Base-by-base conservation (phyloP, 106 monocot species). In the Dendrobium huoshanense region DNA sequence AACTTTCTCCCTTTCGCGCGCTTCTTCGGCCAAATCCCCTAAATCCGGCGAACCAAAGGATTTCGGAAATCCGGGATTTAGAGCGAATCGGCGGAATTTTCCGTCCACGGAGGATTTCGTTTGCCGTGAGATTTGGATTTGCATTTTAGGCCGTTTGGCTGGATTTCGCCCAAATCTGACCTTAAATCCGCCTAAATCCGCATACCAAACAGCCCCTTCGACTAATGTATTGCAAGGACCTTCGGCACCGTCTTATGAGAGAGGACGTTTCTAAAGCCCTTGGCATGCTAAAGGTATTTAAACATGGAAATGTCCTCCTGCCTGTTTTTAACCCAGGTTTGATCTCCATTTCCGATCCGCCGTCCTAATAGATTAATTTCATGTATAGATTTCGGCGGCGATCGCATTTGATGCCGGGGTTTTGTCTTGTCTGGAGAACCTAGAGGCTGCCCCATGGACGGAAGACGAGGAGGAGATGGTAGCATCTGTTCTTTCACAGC, bases 381-480 rank as follows among this genome's bases (percentile, higher is more conserved):
- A 3, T 83, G 51, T 7, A 29, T 33, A 91, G 95, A 94, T 97
- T 9, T 90, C 87, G 1, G 90, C 94, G 2, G 92, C 92, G 44
- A 94, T 97, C 49, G 83, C 54, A 19, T 97, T 97, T 61, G 94
- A 94, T 44, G 90, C 86, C 1, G 97, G 97, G 10, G 92, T 97
- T 7, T 54, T 91, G 54, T 87, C 97, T 6, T 97, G 94, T 78
- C 76, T 97, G 80, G 97, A 97, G 89, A 92, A 91, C 79, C 78
- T 97, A 82, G 97, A 97, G 80, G 97, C 97, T 4, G 94, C 94
- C 8, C 97, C 97, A 1, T 97, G 97, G 97, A 89, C 94, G 0
- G 97, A 97, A 80, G 97, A 97, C 55, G 97, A 97, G 65, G 97
- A 97, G 81, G 97, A 97, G 86, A 97, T 91, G 90, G 92, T 97